Evolutionary conservation across 768 basidiomycete species (phyloP).

Genomic region (Leucocoprinus leucothites): DNA sequence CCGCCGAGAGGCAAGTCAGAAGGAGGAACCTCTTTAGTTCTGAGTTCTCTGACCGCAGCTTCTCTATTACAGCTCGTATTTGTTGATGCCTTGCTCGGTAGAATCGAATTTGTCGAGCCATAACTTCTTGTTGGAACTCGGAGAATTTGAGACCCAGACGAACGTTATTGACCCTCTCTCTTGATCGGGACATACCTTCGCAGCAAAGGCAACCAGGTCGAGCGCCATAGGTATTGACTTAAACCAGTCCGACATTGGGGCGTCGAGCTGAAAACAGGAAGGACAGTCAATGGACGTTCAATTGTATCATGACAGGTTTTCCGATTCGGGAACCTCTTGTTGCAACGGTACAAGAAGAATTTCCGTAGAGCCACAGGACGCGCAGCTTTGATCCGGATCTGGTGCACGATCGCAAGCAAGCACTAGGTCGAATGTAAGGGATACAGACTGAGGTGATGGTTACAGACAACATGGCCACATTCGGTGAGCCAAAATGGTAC

Average conservation of each 20-base stretch:
- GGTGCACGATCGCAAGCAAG: background rate
- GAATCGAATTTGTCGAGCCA: conserved; percentile 64
- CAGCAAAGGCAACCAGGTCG: conserved; percentile 63
- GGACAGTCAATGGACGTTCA: background rate
- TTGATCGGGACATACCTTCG: conserved; percentile 45
- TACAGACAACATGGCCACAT: conserved; percentile 85
- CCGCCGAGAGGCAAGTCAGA: conserved; percentile 10
- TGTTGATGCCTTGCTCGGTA: conserved; percentile 59
- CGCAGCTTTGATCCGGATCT: conserved; percentile 75
- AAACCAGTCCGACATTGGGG: conserved; percentile 85
- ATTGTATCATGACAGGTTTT: background rate
- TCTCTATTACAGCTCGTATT: conserved; percentile 49
- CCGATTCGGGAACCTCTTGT: conserved; percentile 50
- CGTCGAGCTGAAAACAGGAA: conserved; percentile 54
- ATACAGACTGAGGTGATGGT: conserved; percentile 72
- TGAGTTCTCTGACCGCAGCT: conserved; percentile 44
- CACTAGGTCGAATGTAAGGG: background rate
- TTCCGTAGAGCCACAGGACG: conserved; percentile 58
- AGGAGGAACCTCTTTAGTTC: conserved; percentile 55
- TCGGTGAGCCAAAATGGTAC: conserved; percentile 88
- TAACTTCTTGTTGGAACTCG: conserved; percentile 78
- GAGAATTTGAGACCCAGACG: background rate
- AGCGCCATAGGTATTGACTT: conserved; percentile 55
- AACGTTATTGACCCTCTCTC: no score
- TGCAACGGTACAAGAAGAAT: conserved; percentile 75